Evolutionary conservation across 225 moss, liverwort and hornwort species (phyloP), one percentile per base, ranked within the genome.

Genomic region (Straminergon stramineum): DNA sequence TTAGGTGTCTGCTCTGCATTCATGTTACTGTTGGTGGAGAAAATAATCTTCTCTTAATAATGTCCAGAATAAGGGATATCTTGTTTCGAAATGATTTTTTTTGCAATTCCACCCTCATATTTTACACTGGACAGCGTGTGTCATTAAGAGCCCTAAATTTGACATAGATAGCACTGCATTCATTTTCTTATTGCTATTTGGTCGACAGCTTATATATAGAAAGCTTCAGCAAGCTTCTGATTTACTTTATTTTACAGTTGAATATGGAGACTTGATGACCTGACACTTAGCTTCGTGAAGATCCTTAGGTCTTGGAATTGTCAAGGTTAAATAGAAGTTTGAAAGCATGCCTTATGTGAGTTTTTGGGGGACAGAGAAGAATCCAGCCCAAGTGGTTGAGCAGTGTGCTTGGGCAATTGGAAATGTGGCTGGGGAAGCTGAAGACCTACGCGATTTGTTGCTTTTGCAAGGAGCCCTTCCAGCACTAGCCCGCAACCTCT

Each of bases 401-500:
- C 99, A 97, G 87, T 99, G 99, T 93, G 96, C 97, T 73, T 99
- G 99, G 97, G 99, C 97, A 69, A 87, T 99, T 58, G 99, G 99
- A 63, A 99, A 99, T 91, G 96, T 96, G 83, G 99, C 99, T 84
- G 97, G 99, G 66, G 99, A 99, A 88, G 95, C 94, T 76, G 95
- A 96, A 88, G 95, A 96, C 69, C 92, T 96, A 84, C 96, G 99
- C 60, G 91, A 95, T 85, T 88, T 94, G 92, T 90, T 99, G 58
- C 90, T 97, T 87, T 90, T 92, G 76, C 97, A 97, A 93, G 97
- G 99, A 73, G 97, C 95, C 20, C 92, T 99, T 87, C 94, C 87
- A 88, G 95, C 96, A 76, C 90, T 99, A 82, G 95, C 94, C 60
- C 96, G 94, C 79, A 95, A 96, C 79, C 93, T 99, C 69, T 86